A percentile compares a stretch with the other conserved stretches of the same genome.
These are phyloP conservation scores for Clarkia xantiana DNA, from an alignment of 345 rosid genomes.

Conservation along the genomic window DNA sequence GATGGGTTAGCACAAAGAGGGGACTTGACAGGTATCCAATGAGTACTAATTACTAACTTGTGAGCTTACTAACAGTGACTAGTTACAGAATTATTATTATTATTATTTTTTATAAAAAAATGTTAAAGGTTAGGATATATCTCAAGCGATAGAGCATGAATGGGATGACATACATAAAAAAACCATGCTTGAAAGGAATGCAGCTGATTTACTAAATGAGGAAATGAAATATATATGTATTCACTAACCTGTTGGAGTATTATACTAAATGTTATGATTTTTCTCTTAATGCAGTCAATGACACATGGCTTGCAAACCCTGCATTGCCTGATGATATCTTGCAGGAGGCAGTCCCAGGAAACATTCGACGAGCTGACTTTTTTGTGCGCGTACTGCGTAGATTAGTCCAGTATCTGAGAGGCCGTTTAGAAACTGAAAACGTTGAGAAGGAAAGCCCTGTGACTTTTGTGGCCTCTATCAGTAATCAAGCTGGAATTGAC, in stretches of 20 bases:
- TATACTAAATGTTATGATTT: not conserved
- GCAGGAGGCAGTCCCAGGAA: conserved; percentile 95
- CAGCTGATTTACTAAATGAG: conserved; percentile 2
- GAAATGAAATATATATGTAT: not conserved
- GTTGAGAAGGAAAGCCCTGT: conserved; percentile 94
- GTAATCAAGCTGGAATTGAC: conserved; percentile 80
- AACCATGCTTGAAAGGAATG: conserved; percentile 7
- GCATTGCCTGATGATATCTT: conserved; percentile 94
- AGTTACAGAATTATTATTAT: too few relatives aligned
- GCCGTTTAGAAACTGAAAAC: conserved; percentile 67
- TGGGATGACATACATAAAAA: too few relatives aligned
- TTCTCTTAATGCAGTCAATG: conserved; percentile 31
- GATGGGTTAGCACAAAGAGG: conserved; percentile 92
- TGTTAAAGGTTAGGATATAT: too few relatives aligned
- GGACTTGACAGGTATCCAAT: conserved; percentile 49
- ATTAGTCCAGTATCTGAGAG: conserved; percentile 69
- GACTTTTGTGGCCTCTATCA: conserved; percentile 55
- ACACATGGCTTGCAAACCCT: conserved; percentile 96
- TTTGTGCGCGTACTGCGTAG: conserved; percentile 82
- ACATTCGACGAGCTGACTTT: conserved; percentile 91
- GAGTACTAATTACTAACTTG: too few relatives aligned
- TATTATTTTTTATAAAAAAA: too few relatives aligned
- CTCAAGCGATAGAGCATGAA: too few relatives aligned
- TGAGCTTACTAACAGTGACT: too few relatives aligned
- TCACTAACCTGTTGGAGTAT: not conserved